These are phyloP conservation scores for Amanita rubescens DNA, from an alignment of 768 basidiomycete species.

Conservation along the genomic window DNA sequence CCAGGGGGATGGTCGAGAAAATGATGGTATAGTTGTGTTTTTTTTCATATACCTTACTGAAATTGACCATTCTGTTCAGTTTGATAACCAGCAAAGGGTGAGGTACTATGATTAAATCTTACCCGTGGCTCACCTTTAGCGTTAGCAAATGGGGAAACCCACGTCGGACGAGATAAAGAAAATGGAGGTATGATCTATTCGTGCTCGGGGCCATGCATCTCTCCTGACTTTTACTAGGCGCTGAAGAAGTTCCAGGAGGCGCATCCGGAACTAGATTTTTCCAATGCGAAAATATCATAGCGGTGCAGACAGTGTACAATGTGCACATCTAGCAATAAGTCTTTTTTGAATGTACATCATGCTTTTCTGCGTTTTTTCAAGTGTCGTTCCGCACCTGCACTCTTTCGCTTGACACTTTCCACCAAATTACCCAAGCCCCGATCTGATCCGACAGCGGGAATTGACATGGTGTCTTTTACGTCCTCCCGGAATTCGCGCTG, in stretches of 20 bases:
- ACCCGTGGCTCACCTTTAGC: conserved; percentile 7
- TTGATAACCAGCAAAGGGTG: conserved; percentile 75
- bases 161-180: conserved; percentile 94
- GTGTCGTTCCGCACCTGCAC: conserved; percentile 21
- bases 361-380: conserved; percentile 36
- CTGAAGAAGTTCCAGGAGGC: conserved; percentile 83
- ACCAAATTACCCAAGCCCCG: conserved; percentile 60
- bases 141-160: conserved; percentile 89
- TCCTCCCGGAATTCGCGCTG: conserved; percentile 31
- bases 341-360: conserved; percentile 10
- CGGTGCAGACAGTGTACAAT: not conserved
- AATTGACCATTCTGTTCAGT: conserved; percentile 30
- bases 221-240: conserved; percentile 36
- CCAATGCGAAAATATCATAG: conserved; percentile 83
- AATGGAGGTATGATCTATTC: conserved; percentile 53
- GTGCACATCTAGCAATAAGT: not conserved
- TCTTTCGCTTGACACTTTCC: conserved; percentile 84
- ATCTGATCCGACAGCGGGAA: conserved; percentile 5
- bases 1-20: conserved; percentile 96
- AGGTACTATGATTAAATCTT: not conserved
- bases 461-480: conserved; percentile 11
- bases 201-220: not conserved
- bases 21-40: conserved; percentile 75
- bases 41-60: not conserved
- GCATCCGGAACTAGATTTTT: conserved; percentile 94